phyloP scores from a whole-genome alignment of 768 basidiomycete species.

The Mycena vitilis region DNA sequence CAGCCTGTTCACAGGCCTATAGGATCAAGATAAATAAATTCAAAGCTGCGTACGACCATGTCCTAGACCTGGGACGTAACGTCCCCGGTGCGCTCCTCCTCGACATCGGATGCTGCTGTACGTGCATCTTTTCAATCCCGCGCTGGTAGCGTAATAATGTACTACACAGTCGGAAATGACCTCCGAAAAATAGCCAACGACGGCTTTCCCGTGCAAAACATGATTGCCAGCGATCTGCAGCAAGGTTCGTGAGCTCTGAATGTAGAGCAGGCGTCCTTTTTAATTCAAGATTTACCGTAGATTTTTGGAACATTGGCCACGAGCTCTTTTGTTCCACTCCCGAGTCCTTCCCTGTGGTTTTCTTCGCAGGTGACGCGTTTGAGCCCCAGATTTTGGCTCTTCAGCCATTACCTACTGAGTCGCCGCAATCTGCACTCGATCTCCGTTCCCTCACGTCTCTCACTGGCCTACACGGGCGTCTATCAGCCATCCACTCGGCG shows the following conservation, averaged over 20 bases:
- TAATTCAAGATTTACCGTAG: conserved; percentile 42
- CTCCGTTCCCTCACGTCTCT: conserved; percentile 52
- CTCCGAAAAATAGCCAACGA: conserved; percentile 51
- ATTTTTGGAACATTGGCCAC: conserved; percentile 73
- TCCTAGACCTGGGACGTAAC: conserved; percentile 42
- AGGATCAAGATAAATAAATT: conserved; percentile 17
- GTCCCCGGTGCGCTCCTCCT: conserved; percentile 49
- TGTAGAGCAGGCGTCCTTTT: neutral
- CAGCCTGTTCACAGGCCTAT: neutral
- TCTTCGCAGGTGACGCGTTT: conserved; percentile 67
- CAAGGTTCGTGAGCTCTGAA: conserved; percentile 39
- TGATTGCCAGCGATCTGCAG: conserved; percentile 52
- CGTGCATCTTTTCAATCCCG: conserved; percentile 4
- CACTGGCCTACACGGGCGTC: conserved; percentile 56
- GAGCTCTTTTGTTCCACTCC: conserved; percentile 66
- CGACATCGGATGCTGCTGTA: conserved; percentile 61
- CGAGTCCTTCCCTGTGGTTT: conserved; percentile 63
- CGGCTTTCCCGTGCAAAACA: conserved; percentile 52
- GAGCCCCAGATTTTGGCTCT: conserved; percentile 56
- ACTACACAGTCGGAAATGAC: conserved; percentile 53
- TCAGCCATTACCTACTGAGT: conserved; percentile 39
- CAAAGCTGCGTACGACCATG: conserved; percentile 44
- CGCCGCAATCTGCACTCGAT: conserved; percentile 39
- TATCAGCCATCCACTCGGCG: conserved; percentile 62
- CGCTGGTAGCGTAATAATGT: neutral